Conservation (phyloP, 139 green algal species). For the Micractinium sp. region DNA sequence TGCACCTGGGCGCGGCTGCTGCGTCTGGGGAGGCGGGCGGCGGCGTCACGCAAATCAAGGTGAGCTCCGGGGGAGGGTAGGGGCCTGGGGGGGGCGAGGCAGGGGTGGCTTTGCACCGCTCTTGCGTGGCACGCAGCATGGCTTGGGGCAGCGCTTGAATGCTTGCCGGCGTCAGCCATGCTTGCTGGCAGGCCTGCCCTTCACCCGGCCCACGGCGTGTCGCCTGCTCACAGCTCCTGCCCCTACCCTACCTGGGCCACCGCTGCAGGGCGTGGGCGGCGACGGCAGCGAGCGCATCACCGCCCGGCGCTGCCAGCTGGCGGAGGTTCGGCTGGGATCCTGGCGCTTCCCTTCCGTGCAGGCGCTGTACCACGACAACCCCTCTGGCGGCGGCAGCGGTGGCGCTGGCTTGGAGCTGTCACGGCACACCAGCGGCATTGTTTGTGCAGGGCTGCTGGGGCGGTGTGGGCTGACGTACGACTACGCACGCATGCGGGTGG, state of each 20-base stretch:
- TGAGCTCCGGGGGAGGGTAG: background rate
- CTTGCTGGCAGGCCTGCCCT: no score
- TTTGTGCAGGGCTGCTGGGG: slow-evolving; percentile 37
- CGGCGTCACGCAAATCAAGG: slow-evolving; percentile 5
- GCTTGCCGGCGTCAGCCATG: no score
- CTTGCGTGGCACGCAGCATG: no score
- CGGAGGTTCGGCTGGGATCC: background rate
- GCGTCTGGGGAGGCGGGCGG: background rate
- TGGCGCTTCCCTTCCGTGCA: slow-evolving; percentile 12
- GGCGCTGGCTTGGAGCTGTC: slow-evolving; percentile 38
- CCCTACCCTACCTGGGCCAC: background rate
- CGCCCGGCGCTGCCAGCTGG: slow-evolving; percentile 5
- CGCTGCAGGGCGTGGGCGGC: slow-evolving; percentile 15
- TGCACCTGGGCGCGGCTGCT: background rate
- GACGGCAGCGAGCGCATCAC: background rate
- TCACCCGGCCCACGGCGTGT: no score
- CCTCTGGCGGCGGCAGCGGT: background rate
- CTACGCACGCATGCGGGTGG: slow-evolving; percentile 33
- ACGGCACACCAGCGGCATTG: slow-evolving; percentile 34
- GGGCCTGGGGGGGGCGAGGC: no score
- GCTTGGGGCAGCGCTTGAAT: no score
- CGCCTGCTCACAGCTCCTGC: background rate
- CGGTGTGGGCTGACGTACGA: slow-evolving; percentile 35
- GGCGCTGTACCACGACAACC: background rate
- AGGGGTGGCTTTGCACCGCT: no score